Conservation (phyloP, 225 moss, liverwort and hornwort genomes). For the Physcomitrellopsis africana region DNA sequence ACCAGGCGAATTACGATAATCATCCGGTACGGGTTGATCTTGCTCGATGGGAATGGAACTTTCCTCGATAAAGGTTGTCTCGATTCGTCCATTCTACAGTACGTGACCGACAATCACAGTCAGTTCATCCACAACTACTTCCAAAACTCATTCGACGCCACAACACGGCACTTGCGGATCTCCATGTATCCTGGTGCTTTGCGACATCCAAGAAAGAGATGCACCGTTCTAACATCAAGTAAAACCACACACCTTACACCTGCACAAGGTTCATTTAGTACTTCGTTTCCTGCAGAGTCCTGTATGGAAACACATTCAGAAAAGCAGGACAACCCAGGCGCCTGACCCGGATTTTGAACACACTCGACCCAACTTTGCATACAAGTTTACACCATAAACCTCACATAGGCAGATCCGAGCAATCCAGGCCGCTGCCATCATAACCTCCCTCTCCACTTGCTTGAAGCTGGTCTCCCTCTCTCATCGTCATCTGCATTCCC, state of each 20-base stretch:
- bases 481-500: slow-evolving; percentile 66
- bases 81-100: slow-evolving; percentile 62
- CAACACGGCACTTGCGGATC: not conserved
- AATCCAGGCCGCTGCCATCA: slow-evolving; percentile 38
- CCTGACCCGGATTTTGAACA: not conserved
- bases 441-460: slow-evolving; percentile 46
- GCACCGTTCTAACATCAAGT: not conserved
- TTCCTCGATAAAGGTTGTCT: slow-evolving; percentile 74
- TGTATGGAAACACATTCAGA: too few species aligned
- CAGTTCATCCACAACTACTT: not conserved
- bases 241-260: not conserved
- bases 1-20: slow-evolving; percentile 72
- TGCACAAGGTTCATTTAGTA: too few species aligned
- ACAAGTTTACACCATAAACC: not conserved
- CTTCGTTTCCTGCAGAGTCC: too few species aligned
- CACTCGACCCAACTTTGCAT: not conserved
- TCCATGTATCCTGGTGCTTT: not conserved
- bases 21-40: slow-evolving; percentile 75
- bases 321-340: not conserved
- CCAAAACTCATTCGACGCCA: not conserved
- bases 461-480: slow-evolving; percentile 48
- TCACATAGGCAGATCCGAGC: slow-evolving; percentile 62
- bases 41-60: slow-evolving; percentile 66
- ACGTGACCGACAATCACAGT: not conserved
- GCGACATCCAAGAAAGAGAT: not conserved